phyloP scores from a whole-genome alignment of 2,329 filamentous ascomycete species.

The Verruconis gallopava region DNA sequence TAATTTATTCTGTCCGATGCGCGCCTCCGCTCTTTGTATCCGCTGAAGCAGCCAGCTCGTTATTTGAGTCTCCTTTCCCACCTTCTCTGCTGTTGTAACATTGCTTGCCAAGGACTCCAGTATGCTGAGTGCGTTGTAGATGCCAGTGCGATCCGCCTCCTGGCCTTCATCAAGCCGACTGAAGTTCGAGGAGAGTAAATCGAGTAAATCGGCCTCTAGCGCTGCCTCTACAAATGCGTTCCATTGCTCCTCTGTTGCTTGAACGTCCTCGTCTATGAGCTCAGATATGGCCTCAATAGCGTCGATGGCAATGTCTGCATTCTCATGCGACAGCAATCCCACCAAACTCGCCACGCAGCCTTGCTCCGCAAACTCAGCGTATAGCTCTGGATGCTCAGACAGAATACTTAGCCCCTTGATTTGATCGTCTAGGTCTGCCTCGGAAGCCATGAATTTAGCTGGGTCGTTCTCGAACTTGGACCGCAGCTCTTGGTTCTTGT shows the following conservation, averaged over 20 bases:
- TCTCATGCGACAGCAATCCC: conserved; percentile 78
- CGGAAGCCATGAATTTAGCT: conserved; percentile 67
- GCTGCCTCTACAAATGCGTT: conserved; percentile 54
- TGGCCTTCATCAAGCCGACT: conserved; percentile 58
- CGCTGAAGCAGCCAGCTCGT: conserved; percentile 67
- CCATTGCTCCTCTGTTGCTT: conserved; percentile 71
- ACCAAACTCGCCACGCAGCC: conserved; percentile 65
- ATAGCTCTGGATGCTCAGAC: conserved; percentile 74
- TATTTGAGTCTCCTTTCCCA: conserved; percentile 56
- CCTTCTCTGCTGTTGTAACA: conserved; percentile 51
- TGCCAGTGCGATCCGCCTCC: conserved; percentile 64
- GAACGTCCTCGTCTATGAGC: conserved; percentile 84
- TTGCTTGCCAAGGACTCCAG: conserved; percentile 77
- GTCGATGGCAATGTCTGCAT: conserved; percentile 90
- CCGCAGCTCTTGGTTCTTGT: conserved; percentile 78
- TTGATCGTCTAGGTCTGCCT: conserved; percentile 80
- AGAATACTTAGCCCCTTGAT: conserved; percentile 80
- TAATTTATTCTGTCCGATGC: conserved; percentile 80
- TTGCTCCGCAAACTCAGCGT: conserved; percentile 63
- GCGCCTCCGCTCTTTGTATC: conserved; percentile 53
- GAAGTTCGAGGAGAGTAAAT: conserved; percentile 65
- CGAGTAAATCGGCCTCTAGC: conserved; percentile 53
- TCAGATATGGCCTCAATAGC: conserved; percentile 82
- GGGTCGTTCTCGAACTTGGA: conserved; percentile 74
- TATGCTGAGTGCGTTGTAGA: conserved; percentile 73